Evolutionary conservation across 768 basidiomycete genomes (phyloP), one percentile per base, ranked within the genome.

Genomic region (Termitomyces sp.): DNA sequence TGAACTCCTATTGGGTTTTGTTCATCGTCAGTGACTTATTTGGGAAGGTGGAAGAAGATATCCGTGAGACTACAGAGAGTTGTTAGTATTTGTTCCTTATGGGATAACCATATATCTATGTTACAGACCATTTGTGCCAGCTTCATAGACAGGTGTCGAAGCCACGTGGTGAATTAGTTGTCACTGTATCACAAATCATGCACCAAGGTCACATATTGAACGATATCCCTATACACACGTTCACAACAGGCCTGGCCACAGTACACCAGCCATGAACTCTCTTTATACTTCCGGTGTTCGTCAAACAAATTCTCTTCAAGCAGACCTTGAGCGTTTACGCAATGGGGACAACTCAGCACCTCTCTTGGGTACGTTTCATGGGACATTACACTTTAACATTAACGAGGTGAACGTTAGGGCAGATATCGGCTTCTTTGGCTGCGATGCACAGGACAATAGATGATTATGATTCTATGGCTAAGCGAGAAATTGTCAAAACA

Each of bases 381-480:
- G 13, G 38, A 28, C 26, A 33, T 7, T 36, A 32, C 58, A n/a
- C 52, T 32, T 49, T 40, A 61, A 52, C n/a, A 30, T 57, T 62
- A 57, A 65, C 59, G 43, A 61, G 63, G 59, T 30, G 59, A 61
- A 60, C 65, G 73, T 71, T 77, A 95, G 95, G 95, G 72, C 96
- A 98, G 82, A 94, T 99, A 73, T 92, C 92, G 33, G 94, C 95
- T n/a, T 94, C 93, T 9, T 78, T 99, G n/a, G 85, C 93, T 28
- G 94, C 94, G 2, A 87, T 98, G 82, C 87, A 91, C 51, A 77
- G 97, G 57, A 94, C 97, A 54, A 87, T 98, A 61, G 95, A 98
- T 60, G 97, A 99, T 68, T 98, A 96, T 68, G 95, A 98, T 65
- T 88, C 90, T 9, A 94, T 98, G 91, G 93, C 92, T 0, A 92